Base-by-base conservation (phyloP, 331 rosid species). In the Malus hybrid region DNA sequence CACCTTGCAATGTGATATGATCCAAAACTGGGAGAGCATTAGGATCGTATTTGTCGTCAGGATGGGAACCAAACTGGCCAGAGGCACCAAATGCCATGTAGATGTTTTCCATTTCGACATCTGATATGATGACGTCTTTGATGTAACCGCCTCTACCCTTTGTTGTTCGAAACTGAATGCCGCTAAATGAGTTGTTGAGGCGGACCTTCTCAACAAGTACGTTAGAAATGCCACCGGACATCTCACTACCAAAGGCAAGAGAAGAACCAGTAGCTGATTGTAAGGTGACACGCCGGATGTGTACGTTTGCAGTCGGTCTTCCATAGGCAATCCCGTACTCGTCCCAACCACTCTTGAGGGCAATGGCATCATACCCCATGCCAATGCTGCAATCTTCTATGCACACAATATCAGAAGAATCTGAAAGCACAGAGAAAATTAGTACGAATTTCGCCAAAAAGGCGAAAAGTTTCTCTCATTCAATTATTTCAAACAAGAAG, bases 311-410 rank as follows among this genome's bases (percentile, higher is more conserved):
- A 13, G 93, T 84, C 24, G 99, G 94, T 83, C 97, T 88, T 57
- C 97, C 99, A 75, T 88, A 95, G 55, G 88, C 79, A 56, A 92
- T 89, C 46, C 98, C 98, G 59, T 95, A 95, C 80, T 95, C 94
- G 71, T 95, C 98, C 99, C 99, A 95, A 60, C 99, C 99, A 83
- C 99, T 95, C 90, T 90, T 92, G 27, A 95, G 89, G 31, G 91
- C 85, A 67, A 95, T 95, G 73, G 97, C 93, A 77, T 95, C 99
- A 75, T 84, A 85, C 28, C 99, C 99, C 70, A 85, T 81, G 70
- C 77, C 66, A 54, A 95, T 82, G 69, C 68, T 82, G 85, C 98
- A 88, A 80, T 90, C 97, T 88, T 95, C 97, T 80, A 92, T 83
- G 84, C 99, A 92, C 77, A 95, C 97, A 82, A 46, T 79, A 81